Base-by-base conservation (phyloP, 2,329 filamentous ascomycete species). In the Thermothelomyces thermophilus region DNA sequence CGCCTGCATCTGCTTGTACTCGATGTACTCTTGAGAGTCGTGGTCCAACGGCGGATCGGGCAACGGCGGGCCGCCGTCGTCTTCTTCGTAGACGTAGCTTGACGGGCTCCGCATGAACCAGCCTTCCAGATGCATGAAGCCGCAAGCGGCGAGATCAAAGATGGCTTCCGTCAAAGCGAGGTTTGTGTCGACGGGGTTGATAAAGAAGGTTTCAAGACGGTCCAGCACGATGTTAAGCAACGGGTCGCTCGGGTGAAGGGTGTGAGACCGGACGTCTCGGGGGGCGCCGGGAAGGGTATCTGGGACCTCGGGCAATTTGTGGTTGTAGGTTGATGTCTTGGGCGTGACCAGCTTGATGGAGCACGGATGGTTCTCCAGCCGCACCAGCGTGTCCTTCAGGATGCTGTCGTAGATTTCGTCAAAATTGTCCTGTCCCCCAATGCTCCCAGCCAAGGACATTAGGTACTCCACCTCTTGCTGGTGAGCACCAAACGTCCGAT, bases 161-260 rank as follows among this genome's bases (percentile, higher is more conserved):
- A 97, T 74, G 1, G 86, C 79, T 60, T 94, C 87, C 0, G 91
- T 97, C 1, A 96, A 74, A 0, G 86, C 86, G 3, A 98, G 71
- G 59, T 98, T 98, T 2, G 87, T 90, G 59, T 96, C 89, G 2
- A 97, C 83, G 2, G 89, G 84, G 60, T 98, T 98, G 5, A 87
- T 77, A 59, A 96, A 89, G 62, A 97, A 98, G 0, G 77, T 83
- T 39, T 84, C 77, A 10, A 98, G 68, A 7, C 91, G 75, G 37
- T 86, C 83, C 9, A 86, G 70, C 2, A 87, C 71, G 8, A 86
- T 80, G 63, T 79, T 80, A 41, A 83, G 73, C 31, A 83, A 75
- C 37, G 76, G 82, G 57, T 83, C 83, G 48, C 80, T 79, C 1
- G 73, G 74, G 47, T 76, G 76, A 16, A 87, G 71, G 5, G 81